Evolutionary conservation across 352 stramenopile species (phyloP), one percentile per base, ranked within the genome.

Genomic region (Pythium chondricola): DNA sequence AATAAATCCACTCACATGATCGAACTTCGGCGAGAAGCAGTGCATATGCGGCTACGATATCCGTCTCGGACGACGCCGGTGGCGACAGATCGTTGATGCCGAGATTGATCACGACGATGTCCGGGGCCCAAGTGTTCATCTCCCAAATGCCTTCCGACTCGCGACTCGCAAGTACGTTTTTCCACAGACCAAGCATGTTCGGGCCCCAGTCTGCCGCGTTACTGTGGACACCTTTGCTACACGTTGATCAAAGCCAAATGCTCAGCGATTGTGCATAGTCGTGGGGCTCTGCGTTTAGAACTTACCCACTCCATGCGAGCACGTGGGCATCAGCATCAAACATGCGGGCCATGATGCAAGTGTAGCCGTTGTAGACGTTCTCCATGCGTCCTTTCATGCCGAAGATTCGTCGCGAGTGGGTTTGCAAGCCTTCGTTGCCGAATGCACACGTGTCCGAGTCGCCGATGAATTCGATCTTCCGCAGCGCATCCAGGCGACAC

Each of bases 341-440:
- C 75, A 93, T 92, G 31, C 83, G 80, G 52, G 83, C 66, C 11
- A 81, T 68, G 52, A 93, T 85, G 64, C 80, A 90, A 18, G 83
- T 69, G 56, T 89, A 93, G 38, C 77, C 74, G 44, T 93, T 93
- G 65, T 91, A 88, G 14, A 92, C 76, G 56, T 93, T 93, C 52
- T 92, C 80, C 78, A 90, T 91, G 22, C 80, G 80, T 6, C 80
- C 83, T 53, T 93, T 93, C 69, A 92, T 87, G 39, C 80, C 74
- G 37, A 93, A 93, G 27, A 88, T 60, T 31, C 76, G 85, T 47
- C 85, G 86, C 30, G 71, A 67, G 44, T 74, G 84, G 40, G 69
- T 83, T 21, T 67, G 66, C 36, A 83, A 82, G 43, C 83, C 80
- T 53, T 93, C 83, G 39, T 93, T 93, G n/a, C 83, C 80, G 32